phyloP scores from a whole-genome alignment of 1,139 yeast species.

The Zygoascus hellenicus region DNA sequence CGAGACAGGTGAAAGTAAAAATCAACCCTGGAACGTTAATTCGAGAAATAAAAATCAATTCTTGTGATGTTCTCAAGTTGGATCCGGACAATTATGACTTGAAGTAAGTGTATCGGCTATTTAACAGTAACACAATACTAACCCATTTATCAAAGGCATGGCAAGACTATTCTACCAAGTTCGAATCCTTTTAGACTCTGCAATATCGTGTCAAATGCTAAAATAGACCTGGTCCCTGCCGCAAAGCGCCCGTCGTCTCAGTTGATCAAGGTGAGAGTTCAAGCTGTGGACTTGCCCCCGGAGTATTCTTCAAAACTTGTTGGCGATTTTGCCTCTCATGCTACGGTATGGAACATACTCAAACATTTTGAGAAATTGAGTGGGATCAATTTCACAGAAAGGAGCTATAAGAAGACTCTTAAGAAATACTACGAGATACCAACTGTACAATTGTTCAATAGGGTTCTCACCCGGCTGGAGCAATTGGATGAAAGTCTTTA shows the following conservation, averaged over 20 bases:
- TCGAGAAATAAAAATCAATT: slow-evolving; percentile 25
- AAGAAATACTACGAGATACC: slow-evolving; percentile 22
- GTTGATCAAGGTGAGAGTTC: slow-evolving; percentile 23
- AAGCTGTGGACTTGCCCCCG: slow-evolving; percentile 25
- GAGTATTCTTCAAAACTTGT: slow-evolving; percentile 21
- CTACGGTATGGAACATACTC: slow-evolving; percentile 26
- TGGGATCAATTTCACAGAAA: slow-evolving; percentile 27
- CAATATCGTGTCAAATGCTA: slow-evolving; percentile 27
- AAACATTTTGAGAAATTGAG: slow-evolving; percentile 24
- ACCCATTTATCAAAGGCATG: slow-evolving; percentile 8
- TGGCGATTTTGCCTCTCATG: slow-evolving; percentile 21
- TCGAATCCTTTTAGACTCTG: slow-evolving; percentile 28
- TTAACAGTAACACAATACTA: background rate
- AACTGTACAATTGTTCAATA: slow-evolving; percentile 25
- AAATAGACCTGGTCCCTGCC: slow-evolving; percentile 24
- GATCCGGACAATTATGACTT: slow-evolving; percentile 22
- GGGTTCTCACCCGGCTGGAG: slow-evolving; percentile 18
- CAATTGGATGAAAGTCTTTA: slow-evolving; percentile 22
- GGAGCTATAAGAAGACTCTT: slow-evolving; percentile 16
- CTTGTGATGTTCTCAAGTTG: slow-evolving; percentile 23
- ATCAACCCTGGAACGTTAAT: slow-evolving; percentile 25
- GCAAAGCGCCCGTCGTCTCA: slow-evolving; percentile 11
- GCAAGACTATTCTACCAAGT: slow-evolving; percentile 19
- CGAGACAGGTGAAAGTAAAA: slow-evolving; percentile 24
- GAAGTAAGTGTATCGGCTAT: slow-evolving; percentile 19